A percentile compares a stretch with the other conserved stretches of the same genome.
Conservation (phyloP, 306 rosid species). For the Lathyrus tuberosus region DNA sequence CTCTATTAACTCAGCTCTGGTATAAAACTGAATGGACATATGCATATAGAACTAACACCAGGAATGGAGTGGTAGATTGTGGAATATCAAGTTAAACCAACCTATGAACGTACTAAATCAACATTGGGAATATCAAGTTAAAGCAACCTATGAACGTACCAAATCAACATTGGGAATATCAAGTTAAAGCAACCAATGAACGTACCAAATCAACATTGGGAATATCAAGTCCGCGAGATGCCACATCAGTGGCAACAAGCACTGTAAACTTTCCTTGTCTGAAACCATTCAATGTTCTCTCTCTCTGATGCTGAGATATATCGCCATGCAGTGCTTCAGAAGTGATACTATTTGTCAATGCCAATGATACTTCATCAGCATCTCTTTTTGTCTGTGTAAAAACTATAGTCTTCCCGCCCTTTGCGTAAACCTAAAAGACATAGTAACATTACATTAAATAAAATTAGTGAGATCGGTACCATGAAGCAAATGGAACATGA, state of each 20-base stretch:
- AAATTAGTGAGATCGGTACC: conserved; percentile 22
- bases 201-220: conserved; percentile 96
- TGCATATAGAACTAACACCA: conserved; percentile 30
- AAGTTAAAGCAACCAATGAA: conserved; percentile 45
- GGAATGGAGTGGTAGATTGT: conserved; percentile 12
- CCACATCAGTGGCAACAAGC: conserved; percentile 98
- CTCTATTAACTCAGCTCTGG: conserved; percentile 21
- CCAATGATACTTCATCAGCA: conserved; percentile 97
- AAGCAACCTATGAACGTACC: conserved; percentile 52
- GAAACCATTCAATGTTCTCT: conserved; percentile 93
- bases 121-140: conserved; percentile 60
- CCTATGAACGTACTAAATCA: too few species aligned
- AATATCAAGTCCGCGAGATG: conserved; percentile 98
- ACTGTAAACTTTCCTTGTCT: conserved; percentile 98
- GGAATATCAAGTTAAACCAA: not conserved
- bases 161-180: conserved; percentile 97
- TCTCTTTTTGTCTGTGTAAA: conserved; percentile 95
- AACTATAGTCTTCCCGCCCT: conserved; percentile 98
- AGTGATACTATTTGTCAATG: conserved; percentile 76
- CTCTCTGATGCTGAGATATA: conserved; percentile 98
- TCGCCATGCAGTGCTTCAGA: conserved; percentile 99
- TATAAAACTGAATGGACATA: conserved; percentile 16
- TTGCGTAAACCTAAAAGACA: conserved; percentile 85
- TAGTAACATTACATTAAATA: conserved; percentile 32
- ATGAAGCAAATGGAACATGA: conserved; percentile 1